These are phyloP conservation scores for Cladosporium austrohemisphaericum DNA, from an alignment of 2,329 filamentous ascomycete species.

Conservation along the genomic window DNA sequence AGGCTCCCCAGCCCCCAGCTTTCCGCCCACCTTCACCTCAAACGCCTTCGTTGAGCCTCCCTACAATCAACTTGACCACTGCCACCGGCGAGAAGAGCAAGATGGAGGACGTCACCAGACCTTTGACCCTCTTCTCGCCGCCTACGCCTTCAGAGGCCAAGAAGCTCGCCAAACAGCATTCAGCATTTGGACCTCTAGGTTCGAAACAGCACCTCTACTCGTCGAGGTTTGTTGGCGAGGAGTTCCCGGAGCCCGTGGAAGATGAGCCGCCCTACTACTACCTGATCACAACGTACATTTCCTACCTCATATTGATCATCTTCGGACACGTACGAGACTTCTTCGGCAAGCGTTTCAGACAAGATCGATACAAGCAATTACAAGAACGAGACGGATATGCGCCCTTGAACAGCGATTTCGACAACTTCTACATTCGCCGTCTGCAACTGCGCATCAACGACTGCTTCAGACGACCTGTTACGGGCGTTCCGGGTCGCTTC, in stretches of 20 bases:
- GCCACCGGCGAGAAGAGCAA: constrained; percentile 72
- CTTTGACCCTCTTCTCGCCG: constrained; percentile 82
- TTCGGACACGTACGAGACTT: constrained; percentile 96
- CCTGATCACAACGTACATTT: constrained; percentile 96
- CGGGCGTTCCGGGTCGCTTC: constrained; percentile 88
- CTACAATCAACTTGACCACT: constrained; percentile 87
- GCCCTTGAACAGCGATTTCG: constrained; percentile 94
- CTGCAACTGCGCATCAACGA: constrained; percentile 95
- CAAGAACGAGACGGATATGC: constrained; percentile 85
- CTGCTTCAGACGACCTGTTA: constrained; percentile 88
- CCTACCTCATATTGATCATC: constrained; percentile 91
- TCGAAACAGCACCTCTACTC: constrained; percentile 81
- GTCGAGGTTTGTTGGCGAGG: constrained; percentile 78
- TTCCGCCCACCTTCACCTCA: constrained; percentile 62
- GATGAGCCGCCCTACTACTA: constrained; percentile 97
- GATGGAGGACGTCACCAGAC: constrained; percentile 66
- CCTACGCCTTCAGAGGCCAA: constrained; percentile 79
- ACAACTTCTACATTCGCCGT: constrained; percentile 94
- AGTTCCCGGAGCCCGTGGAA: constrained; percentile 77
- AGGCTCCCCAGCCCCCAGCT: constrained; percentile 48
- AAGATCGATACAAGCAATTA: constrained; percentile 80
- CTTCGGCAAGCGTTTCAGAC: constrained; percentile 91
- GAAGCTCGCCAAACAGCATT: constrained; percentile 71
- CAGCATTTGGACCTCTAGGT: constrained; percentile 84
- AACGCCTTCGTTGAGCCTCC: constrained; percentile 73